A percentile compares a stretch with the other conserved stretches of the same genome.
Evolutionary conservation across 2,329 filamentous ascomycete genomes (phyloP).

Genomic region (Pestalotiopsis fici): DNA sequence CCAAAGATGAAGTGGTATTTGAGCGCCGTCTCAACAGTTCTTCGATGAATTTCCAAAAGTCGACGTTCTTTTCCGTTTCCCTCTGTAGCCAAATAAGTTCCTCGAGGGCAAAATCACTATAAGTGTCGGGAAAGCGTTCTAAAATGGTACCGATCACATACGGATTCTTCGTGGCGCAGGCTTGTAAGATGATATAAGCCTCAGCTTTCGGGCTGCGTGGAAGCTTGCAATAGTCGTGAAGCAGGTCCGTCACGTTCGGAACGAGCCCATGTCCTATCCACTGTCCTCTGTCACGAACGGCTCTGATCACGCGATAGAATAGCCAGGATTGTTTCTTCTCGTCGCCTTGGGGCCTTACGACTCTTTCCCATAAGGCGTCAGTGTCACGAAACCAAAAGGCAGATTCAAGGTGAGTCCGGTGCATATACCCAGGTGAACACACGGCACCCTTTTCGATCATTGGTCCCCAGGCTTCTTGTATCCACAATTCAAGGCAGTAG

Average conservation of each 20-base stretch:
- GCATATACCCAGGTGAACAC: neutral
- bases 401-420: neutral
- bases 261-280: neutral
- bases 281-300: neutral
- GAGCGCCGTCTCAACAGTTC: neutral
- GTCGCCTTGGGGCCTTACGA: neutral
- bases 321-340: neutral
- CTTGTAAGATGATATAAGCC: neutral
- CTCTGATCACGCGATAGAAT: neutral
- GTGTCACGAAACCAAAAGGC: rapidly evolving
- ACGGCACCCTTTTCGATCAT: neutral
- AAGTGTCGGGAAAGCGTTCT: neutral
- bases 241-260: neutral
- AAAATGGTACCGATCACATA: neutral
- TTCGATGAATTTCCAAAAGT: neutral
- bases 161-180: neutral
- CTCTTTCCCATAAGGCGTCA: neutral
- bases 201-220: neutral
- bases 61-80: neutral
- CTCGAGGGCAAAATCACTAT: neutral
- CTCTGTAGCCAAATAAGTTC: neutral
- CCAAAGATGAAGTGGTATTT: neutral
- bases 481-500: neutral
- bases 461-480: neutral
- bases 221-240: neutral